Evolutionary conservation across 768 basidiomycete species (phyloP).

Genomic region (Tricholoma matsutake): DNA sequence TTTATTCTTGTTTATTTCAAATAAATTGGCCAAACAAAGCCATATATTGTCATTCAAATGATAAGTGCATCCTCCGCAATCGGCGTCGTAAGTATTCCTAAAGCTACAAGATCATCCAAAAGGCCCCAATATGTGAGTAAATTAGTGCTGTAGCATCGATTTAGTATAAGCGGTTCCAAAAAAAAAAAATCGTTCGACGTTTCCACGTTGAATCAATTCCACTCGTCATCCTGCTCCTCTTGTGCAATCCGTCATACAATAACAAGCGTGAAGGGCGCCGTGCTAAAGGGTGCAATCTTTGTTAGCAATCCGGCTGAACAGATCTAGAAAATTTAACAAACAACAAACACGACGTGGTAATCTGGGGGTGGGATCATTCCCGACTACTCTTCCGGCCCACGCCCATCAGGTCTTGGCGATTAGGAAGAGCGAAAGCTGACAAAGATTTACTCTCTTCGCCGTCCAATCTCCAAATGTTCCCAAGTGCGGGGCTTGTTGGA

Average conservation of each 20-base stretch:
- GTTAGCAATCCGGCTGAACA: not conserved
- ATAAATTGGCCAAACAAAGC: not conserved
- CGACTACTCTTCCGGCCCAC: conserved; percentile 37
- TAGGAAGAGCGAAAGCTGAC: conserved; percentile 46
- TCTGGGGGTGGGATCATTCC: conserved; percentile 29
- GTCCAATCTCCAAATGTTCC: conserved; percentile 71
- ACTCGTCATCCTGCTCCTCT: not conserved
- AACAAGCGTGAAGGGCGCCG: conserved; percentile 5
- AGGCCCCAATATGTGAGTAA: conserved; percentile 1
- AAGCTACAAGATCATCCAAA: conserved; percentile 2
- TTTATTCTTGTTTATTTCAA: too few relatives aligned
- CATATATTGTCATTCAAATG: conserved; percentile 4
- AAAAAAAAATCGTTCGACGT: not conserved
- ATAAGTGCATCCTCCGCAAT: not conserved
- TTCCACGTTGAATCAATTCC: not conserved
- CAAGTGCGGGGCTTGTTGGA: conserved; percentile 29
- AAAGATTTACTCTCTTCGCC: conserved; percentile 65
- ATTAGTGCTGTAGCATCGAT: conserved; percentile 2
- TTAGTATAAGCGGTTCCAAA: not conserved
- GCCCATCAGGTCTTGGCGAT: conserved; percentile 35
- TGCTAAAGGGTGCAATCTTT: not conserved
- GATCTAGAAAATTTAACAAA: not conserved
- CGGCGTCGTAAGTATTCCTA: not conserved
- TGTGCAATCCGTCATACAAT: conserved; percentile 5
- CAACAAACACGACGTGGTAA: conserved; percentile 17